These are phyloP conservation scores for Xylariomycetidae sp. DNA, from an alignment of 2,329 filamentous ascomycete species.

Conservation along the genomic window DNA sequence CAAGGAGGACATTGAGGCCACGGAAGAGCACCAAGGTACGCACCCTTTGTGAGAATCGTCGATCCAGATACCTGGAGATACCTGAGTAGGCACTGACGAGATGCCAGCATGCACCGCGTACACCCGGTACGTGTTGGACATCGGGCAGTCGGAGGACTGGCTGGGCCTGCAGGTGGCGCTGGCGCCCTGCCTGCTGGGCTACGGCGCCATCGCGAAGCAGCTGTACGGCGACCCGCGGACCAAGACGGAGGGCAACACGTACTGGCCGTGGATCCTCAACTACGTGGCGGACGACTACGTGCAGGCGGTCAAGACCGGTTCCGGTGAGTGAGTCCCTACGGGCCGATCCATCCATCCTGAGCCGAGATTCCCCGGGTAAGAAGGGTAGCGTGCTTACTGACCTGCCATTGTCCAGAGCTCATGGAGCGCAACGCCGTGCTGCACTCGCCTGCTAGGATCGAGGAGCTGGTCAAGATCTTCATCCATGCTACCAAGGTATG, in stretches of 20 bases:
- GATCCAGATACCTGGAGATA: background rate
- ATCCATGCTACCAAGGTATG: conserved; percentile 77
- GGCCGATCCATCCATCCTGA: no score
- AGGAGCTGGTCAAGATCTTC: conserved; percentile 80
- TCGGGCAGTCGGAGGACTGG: conserved; percentile 84
- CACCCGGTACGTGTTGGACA: conserved; percentile 78
- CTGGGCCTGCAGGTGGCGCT: conserved; percentile 79
- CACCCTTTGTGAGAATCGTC: background rate
- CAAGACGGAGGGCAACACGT: conserved; percentile 59
- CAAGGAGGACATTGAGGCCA: conserved; percentile 62
- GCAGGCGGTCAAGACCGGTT: conserved; percentile 63
- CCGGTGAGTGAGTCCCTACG: conserved; percentile 59
- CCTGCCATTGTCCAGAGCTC: conserved; percentile 44
- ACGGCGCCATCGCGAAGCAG: conserved; percentile 70
- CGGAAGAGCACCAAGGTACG: conserved; percentile 68
- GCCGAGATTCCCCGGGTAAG: no score
- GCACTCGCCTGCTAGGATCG: conserved; percentile 68
- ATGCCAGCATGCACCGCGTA: conserved; percentile 54
- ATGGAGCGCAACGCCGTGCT: conserved; percentile 69
- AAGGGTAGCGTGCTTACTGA: no score
- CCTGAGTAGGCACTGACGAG: conserved; percentile 1
- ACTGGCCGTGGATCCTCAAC: conserved; percentile 88
- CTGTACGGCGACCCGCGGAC: conserved; percentile 59
- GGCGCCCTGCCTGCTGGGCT: conserved; percentile 85
- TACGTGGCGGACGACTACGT: conserved; percentile 78